These are phyloP conservation scores for Sporothrix pseudoabietina DNA, from an alignment of 2,329 filamentous ascomycete genomes.

Conservation along the genomic window DNA sequence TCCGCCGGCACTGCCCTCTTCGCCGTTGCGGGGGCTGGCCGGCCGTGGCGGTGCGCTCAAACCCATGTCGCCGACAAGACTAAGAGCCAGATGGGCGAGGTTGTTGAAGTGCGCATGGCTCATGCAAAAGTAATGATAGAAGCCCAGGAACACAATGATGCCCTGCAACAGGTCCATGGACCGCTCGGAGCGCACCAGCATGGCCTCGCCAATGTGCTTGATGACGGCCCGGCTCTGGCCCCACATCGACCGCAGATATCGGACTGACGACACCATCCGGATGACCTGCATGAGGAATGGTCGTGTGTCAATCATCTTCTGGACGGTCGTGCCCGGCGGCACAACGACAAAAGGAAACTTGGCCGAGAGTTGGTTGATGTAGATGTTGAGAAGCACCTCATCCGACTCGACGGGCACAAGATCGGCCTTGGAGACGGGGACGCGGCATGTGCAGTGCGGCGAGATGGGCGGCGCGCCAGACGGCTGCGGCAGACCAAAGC, in stretches of 20 bases:
- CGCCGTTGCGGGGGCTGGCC: neutral
- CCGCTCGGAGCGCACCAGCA: slow-evolving; percentile 16
- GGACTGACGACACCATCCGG: slow-evolving; percentile 16
- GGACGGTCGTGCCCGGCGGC: neutral
- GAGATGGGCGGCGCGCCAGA: neutral
- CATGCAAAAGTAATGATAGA: slow-evolving; percentile 20
- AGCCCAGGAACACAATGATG: slow-evolving; percentile 14
- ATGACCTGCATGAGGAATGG: slow-evolving; percentile 20
- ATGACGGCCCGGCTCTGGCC: slow-evolving; percentile 22
- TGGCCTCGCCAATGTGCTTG: slow-evolving; percentile 16
- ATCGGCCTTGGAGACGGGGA: neutral
- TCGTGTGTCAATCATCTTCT: neutral
- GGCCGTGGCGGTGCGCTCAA: neutral
- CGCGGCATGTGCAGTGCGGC: slow-evolving; percentile 10
- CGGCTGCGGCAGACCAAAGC: neutral
- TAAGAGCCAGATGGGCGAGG: neutral
- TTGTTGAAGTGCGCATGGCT: slow-evolving; percentile 22
- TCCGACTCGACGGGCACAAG: neutral
- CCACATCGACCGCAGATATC: slow-evolving; percentile 16
- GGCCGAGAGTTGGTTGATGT: neutral
- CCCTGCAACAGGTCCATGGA: slow-evolving; percentile 18
- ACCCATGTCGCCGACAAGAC: slow-evolving; percentile 13
- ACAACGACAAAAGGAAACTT: slow-evolving; percentile 21
- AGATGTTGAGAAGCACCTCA: neutral
- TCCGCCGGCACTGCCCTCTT: neutral